Conservation (phyloP, 768 basidiomycete species). For the Calvatia gigantea region DNA sequence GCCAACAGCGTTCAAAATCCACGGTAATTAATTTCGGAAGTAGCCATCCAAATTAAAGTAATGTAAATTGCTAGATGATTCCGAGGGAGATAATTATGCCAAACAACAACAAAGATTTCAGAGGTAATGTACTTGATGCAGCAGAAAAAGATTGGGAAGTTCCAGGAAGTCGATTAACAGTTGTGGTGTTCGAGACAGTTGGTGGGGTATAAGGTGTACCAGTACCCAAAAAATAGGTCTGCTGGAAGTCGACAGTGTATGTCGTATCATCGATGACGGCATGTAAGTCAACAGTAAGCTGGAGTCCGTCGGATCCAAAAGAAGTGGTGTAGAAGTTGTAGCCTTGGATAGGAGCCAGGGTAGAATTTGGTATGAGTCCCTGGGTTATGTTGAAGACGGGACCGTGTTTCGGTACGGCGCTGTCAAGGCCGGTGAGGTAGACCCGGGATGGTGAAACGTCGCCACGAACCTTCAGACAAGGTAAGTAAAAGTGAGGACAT, state of each 20-base stretch:
- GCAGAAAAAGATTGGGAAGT: background rate
- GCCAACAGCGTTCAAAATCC: too few species aligned
- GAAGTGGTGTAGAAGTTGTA: constrained; percentile 14
- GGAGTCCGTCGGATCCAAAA: constrained; percentile 10
- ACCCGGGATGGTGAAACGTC: constrained; percentile 12
- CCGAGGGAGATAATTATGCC: background rate
- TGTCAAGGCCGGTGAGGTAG: constrained; percentile 15
- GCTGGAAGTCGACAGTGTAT: constrained; percentile 15
- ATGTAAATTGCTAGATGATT: background rate
- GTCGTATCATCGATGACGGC: constrained; percentile 9
- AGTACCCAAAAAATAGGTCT: constrained; percentile 14
- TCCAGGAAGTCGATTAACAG: background rate
- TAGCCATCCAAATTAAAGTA: too few species aligned
- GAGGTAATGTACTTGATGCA: background rate
- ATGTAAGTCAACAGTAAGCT: constrained; percentile 16
- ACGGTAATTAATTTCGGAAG: too few species aligned
- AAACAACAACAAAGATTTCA: background rate
- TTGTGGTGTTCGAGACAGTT: constrained; percentile 2
- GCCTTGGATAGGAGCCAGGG: constrained; percentile 9
- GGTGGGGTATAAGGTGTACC: constrained; percentile 13
- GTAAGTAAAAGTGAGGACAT: background rate
- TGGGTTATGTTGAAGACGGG: constrained; percentile 3
- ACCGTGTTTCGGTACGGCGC: constrained; percentile 10
- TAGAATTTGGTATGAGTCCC: constrained; percentile 11
- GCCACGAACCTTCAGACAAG: constrained; percentile 7